Base-by-base conservation (phyloP, 2,329 filamentous ascomycete species). In the Neonectria punicea region DNA sequence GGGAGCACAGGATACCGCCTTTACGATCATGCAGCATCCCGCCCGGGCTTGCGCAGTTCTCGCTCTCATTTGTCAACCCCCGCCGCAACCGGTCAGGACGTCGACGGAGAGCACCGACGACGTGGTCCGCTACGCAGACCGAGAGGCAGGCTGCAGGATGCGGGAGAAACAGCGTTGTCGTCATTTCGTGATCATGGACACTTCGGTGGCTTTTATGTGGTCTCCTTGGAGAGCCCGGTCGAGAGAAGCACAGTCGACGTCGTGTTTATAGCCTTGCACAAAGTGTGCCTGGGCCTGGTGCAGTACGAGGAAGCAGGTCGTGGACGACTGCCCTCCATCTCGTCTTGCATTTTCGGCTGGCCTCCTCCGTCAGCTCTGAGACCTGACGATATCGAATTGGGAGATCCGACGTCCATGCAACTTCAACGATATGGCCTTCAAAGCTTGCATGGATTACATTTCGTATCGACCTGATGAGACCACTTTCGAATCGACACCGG, bases 391-490 rank as follows among this genome's bases (percentile, higher is more conserved):
- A 46, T 20, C 30, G 18, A 41, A 30, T n/a, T 16, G 53, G 20
- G n/a, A 57, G 47, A 16, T n/a, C 44, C 44, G 25, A 53, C 41
- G 28, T 30, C 30, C 9, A 30, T 30, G 30, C 30, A 30, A 39
- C 56, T n/a, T 25, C 32, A 25, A 25, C 25, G 25, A 25, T 5
- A 25, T 25, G 25, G 5, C 5, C 25, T 6, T 6, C 18, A 49
- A 41, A 43, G 10, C 13, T 11, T 13, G 14, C 16, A 7, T 16
- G 14, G 36, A 8, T 5, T 32, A 4, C 34, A 36, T 16, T 39
- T 53, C 69, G 58, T 67, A 70, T 63, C 63, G 30, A 66, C 62
- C 70, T 68, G 59, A 72, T 34, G 61, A 41, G 25, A 32, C 28
- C 28, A 18, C 56, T 57, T 65, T 46, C 54, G 39, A 56, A 65